Evolutionary conservation across 176 grass and related monocot genomes (phyloP), one percentile per base, ranked within the genome.

Genomic region (Canna indica): DNA sequence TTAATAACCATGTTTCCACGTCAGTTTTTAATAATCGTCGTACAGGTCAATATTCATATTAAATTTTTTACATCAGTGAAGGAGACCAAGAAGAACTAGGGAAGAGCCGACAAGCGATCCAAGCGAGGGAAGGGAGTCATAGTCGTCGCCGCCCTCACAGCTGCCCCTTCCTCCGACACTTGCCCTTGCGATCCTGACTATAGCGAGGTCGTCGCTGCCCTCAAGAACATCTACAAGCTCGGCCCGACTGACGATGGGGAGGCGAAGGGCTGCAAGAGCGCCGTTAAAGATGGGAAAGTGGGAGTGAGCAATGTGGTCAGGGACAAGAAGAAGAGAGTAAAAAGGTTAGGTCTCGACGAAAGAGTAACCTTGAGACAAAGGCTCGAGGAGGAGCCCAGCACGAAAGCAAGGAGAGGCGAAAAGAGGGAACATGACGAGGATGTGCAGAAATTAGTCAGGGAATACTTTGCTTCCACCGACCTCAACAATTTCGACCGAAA

Each of bases 191-290:
- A 63, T 70, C 70, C 79, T 69, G 84, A 91, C 29, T 96, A 88
- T 73, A 81, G 82, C 75, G 83, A 91, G 78, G 85, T 96, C 20
- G 85, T 88, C 25, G 91, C 88, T 33, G 71, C 79, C 65, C 77
- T 96, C 13, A 88, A 96, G 91, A 91, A 68, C 79, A 88, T 96
- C 63, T 96, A 91, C 83, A 81, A 88, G 76, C 85, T 88, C 50
- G 91, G 91, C 86, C 88, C 91, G 16, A 67, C 83, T n/a, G 76
- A 82, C 1, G 85, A 85, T 36, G 20, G 70, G 27, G 65, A 73
- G 41, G 59, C 80, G 30, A 30, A 15, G 1, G 33, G 32, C 12
- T 36, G 29, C 9, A 36, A 77, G 64, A 10, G 1, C 62, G 78
- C 68, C 58, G 68, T 25, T 48, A 36, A 67, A 58, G 60, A 74